A percentile compares a stretch with the other conserved stretches of the same genome.
Conservation (phyloP, 2,329 filamentous ascomycete genomes). For the Colletotrichum costaricense region DNA sequence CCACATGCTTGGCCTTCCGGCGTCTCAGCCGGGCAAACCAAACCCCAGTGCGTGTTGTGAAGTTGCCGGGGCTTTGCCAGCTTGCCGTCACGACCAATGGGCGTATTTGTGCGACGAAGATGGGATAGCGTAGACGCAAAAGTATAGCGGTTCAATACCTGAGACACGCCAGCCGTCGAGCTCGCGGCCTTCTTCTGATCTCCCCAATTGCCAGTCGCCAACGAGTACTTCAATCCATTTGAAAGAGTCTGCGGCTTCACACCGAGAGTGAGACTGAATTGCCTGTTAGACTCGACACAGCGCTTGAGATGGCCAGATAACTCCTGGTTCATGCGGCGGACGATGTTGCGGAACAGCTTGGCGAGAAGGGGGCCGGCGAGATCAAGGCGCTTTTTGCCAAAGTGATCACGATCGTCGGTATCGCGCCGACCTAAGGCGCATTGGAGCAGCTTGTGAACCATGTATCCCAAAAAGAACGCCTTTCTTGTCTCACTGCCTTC, state of each 20-base stretch:
- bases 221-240: slow-evolving; percentile 94
- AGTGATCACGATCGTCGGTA: slow-evolving; percentile 97
- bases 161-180: slow-evolving; percentile 95
- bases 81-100: slow-evolving; percentile 97
- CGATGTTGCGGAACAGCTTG: slow-evolving; percentile 94
- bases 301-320: slow-evolving; percentile 91
- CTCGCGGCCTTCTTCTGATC: slow-evolving; percentile 98
- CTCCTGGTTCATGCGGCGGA: slow-evolving; percentile 90
- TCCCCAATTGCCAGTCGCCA: slow-evolving; percentile 98
- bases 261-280: slow-evolving; percentile 91
- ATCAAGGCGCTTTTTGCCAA: slow-evolving; percentile 98
- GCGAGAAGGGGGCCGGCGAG: slow-evolving; percentile 93
- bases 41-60: slow-evolving; percentile 98
- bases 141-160: slow-evolving; percentile 97
- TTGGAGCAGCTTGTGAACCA: slow-evolving; percentile 96
- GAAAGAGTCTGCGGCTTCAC: slow-evolving; percentile 93
- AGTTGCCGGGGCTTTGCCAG: slow-evolving; percentile 97
- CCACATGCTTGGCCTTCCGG: slow-evolving; percentile 98
- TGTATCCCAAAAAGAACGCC: slow-evolving; percentile 98
- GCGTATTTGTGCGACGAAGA: slow-evolving; percentile 96
- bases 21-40: slow-evolving; percentile 97
- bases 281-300: slow-evolving; percentile 87
- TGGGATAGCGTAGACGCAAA: slow-evolving; percentile 97
- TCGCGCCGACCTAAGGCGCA: slow-evolving; percentile 93
- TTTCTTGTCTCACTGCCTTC: slow-evolving; percentile 96